Conservation (phyloP, 345 rosid species). For the Linum lewisii region DNA sequence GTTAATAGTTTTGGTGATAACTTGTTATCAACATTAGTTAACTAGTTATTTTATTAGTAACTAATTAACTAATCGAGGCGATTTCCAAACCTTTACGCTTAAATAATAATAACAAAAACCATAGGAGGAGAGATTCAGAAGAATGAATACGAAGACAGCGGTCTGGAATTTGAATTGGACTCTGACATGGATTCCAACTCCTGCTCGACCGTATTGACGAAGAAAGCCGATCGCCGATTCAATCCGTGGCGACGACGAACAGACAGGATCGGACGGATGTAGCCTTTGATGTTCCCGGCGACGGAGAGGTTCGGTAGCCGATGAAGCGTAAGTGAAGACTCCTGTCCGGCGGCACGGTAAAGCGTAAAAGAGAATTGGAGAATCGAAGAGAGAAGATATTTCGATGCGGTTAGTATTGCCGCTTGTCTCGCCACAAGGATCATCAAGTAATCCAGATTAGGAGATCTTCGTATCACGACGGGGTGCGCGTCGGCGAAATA, state of each 20-base stretch:
- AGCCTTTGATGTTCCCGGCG: not conserved
- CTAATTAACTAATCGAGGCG: no score
- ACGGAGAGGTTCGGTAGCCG: not conserved
- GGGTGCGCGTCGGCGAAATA: not conserved
- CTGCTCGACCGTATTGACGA: not conserved
- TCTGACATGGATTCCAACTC: not conserved
- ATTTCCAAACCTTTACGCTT: no score
- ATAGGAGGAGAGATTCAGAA: not conserved
- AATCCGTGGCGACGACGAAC: not conserved
- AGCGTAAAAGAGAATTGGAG: no score
- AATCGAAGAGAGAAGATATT: no score
- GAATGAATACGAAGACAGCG: not conserved
- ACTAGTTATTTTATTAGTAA: no score
- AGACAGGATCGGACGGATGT: not conserved
- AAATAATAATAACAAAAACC: no score
- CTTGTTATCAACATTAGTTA: no score
- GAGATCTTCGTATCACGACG: constrained; percentile 8
- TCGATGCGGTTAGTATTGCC: no score
- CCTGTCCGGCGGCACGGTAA: no score
- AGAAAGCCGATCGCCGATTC: not conserved
- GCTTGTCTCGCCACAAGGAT: constrained; percentile 3
- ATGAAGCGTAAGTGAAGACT: not conserved
- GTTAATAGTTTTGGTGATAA: no score
- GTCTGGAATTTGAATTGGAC: not conserved
- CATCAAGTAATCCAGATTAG: constrained; percentile 5